phyloP scores from a whole-genome alignment of 306 rosid species.

The Biancaea sappan region DNA sequence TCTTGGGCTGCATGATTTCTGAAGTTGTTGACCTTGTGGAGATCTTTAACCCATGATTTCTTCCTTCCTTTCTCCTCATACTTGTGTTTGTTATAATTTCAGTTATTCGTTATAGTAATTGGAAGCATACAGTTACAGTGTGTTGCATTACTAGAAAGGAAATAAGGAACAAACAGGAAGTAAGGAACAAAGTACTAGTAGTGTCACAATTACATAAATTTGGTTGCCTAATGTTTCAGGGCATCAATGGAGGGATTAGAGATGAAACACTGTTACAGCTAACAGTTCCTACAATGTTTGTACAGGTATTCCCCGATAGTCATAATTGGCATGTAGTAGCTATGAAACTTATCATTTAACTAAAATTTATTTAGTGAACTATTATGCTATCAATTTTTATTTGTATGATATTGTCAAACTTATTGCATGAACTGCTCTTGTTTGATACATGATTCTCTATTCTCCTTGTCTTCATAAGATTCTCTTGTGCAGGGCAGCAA shows the following conservation, averaged over 20 bases:
- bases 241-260: slow-evolving; percentile 69
- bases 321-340: background rate
- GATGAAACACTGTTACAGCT: slow-evolving; percentile 73
- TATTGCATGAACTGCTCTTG: background rate
- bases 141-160: background rate
- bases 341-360: background rate
- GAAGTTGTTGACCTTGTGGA: background rate
- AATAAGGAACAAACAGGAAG: too few species aligned
- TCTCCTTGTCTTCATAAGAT: background rate
- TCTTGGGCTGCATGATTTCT: background rate
- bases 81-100: background rate
- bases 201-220: slow-evolving; percentile 9
- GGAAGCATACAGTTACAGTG: background rate
- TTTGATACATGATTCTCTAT: background rate
- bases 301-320: slow-evolving; percentile 62
- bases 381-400: slow-evolving; percentile 7
- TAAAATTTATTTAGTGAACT: slow-evolving; percentile 5
- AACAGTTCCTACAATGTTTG: slow-evolving; percentile 77
- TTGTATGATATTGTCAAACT: slow-evolving; percentile 10
- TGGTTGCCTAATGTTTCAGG: slow-evolving; percentile 55
- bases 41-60: background rate
- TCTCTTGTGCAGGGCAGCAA: slow-evolving; percentile 71
- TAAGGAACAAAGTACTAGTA: background rate
- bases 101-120: background rate
- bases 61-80: background rate